These are phyloP conservation scores for Musa acuminata DNA, from an alignment of 176 grass and related monocot genomes.

Conservation along the genomic window DNA sequence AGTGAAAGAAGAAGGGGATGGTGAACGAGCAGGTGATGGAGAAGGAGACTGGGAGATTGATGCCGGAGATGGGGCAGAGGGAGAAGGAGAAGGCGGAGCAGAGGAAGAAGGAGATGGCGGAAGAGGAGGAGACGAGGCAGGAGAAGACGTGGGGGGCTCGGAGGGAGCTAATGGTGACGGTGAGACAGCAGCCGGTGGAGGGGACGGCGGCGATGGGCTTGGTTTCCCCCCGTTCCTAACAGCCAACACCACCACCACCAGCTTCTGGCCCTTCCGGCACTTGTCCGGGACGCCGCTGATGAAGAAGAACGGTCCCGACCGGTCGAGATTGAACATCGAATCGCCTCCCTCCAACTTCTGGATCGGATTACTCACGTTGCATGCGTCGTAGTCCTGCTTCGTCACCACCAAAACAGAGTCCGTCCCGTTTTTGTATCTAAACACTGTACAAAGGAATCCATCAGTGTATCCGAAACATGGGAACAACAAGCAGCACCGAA, in stretches of 20 bases:
- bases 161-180: constrained; percentile 2
- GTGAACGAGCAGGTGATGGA: too few relatives aligned
- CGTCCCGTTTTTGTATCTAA: constrained; percentile 33
- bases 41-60: too few relatives aligned
- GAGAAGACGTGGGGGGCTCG: not conserved
- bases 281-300: constrained; percentile 22
- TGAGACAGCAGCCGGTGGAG: not conserved
- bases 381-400: constrained; percentile 28
- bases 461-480: not conserved
- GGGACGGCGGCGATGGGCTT: not conserved
- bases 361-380: constrained; percentile 27
- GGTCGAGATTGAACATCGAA: constrained; percentile 18
- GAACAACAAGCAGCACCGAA: not conserved
- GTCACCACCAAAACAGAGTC: constrained; percentile 36
- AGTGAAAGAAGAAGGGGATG: too few relatives aligned
- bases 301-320: constrained; percentile 36
- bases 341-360: constrained; percentile 23
- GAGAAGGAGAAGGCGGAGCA: not conserved
- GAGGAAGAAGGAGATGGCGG: not conserved
- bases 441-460: constrained; percentile 20
- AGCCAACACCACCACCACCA: constrained; percentile 21
- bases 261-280: constrained; percentile 41
- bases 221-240: not conserved
- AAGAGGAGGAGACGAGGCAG: not conserved
- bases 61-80: not conserved